Percentiles rank a stretch among this genome's conserved stretches.
Conservation (phyloP, 2,329 filamentous ascomycete genomes). For the Sporothrix protearum region DNA sequence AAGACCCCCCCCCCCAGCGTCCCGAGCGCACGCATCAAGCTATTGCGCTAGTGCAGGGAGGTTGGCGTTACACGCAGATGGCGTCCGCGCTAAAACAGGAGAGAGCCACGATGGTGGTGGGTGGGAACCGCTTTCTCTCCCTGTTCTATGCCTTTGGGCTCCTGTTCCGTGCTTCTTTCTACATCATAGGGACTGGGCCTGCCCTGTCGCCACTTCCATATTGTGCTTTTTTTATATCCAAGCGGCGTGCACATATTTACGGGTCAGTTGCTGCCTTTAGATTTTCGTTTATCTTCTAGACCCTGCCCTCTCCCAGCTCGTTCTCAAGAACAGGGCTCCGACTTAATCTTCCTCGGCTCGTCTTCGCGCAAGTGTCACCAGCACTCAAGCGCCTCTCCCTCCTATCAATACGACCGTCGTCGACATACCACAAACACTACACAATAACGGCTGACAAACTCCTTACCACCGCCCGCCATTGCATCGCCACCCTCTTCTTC, state of each 20-base stretch:
- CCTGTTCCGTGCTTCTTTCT: not conserved
- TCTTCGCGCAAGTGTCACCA: not conserved
- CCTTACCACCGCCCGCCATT: not conserved
- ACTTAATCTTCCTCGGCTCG: not conserved
- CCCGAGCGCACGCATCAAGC: conserved; percentile 19
- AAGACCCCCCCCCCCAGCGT: conserved; percentile 8
- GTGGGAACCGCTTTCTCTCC: not conserved
- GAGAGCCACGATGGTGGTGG: not conserved
- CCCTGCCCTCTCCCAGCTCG: not conserved
- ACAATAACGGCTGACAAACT: not conserved
- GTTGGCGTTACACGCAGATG: not conserved
- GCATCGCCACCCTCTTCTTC: not conserved
- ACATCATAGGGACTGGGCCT: conserved; percentile 9
- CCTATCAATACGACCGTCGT: not conserved
- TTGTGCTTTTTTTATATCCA: not conserved
- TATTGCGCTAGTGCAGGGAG: conserved; percentile 22
- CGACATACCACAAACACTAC: not conserved
- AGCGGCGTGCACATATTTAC: not conserved
- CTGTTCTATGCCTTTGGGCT: conserved; percentile 9
- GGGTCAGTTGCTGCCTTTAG: not conserved
- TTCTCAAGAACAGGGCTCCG: not conserved
- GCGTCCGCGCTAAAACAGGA: not conserved
- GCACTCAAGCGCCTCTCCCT: not conserved
- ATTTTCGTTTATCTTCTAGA: not conserved
- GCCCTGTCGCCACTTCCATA: conserved; percentile 1